Conservation (phyloP, 2,329 filamentous ascomycete species). For the Fusarium fracticaudum region DNA sequence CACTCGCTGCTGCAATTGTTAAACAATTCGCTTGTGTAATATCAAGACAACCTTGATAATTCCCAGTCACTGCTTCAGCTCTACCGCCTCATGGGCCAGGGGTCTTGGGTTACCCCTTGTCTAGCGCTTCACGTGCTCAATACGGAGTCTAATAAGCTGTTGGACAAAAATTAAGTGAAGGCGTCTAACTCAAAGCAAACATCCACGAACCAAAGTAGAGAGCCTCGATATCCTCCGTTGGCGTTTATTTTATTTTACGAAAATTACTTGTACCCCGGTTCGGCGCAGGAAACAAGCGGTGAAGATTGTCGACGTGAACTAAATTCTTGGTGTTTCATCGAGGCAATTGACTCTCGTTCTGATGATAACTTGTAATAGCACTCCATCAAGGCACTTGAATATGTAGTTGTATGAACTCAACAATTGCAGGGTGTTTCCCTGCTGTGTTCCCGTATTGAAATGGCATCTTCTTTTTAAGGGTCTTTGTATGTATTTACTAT, state of each 20-base stretch:
- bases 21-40: background rate
- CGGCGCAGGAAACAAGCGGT: slow-evolving; percentile 4
- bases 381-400: background rate
- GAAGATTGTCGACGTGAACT: background rate
- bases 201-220: background rate
- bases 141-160: slow-evolving; percentile 7
- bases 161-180: background rate
- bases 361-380: background rate
- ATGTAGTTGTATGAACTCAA: background rate
- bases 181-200: background rate
- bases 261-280: background rate
- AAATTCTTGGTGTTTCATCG: background rate
- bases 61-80: slow-evolving; percentile 9
- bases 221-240: slow-evolving; percentile 1
- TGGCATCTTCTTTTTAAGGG: slow-evolving; percentile 8
- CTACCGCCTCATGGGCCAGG: slow-evolving; percentile 14
- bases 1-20: background rate
- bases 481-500: background rate
- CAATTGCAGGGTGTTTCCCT: slow-evolving; percentile 5
- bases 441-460: background rate
- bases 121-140: slow-evolving; percentile 25
- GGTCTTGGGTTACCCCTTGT: background rate
- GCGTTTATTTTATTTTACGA: background rate
- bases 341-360: background rate
- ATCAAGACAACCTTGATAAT: slow-evolving; percentile 2